Evolutionary conservation across 495 filamentous ascomycete genomes (phyloP), one percentile per base, ranked within the genome.

Genomic region (Achaetomiella virescens): DNA sequence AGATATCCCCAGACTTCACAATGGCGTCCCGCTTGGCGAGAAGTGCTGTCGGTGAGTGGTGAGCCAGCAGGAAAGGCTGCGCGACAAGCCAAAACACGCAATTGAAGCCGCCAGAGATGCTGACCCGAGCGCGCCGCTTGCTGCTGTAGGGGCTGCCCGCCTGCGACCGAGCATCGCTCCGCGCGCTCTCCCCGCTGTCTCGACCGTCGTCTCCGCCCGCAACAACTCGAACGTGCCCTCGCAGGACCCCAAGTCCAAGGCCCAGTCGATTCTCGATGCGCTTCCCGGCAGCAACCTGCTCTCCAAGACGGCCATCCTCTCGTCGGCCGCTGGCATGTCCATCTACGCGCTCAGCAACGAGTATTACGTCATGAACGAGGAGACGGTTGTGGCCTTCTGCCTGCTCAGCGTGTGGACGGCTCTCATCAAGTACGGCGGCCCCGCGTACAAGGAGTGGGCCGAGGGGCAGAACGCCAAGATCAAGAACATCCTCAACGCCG

Each of bases 311-410:
- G 95, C 95, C 67, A 88, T 95, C 72, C 84, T 99, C 55, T 97
- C 93, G 64, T 90, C 90, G 55, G 85, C 84, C 55, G 90, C 95
- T 70, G 91, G 90, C 78, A 69, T 91, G 59, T 90, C 89, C 62
- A 81, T 96, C 66, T 93, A 91, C 68, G 95, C 93, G 67, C 91
- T 99, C 78, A 92, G 87, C 85, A 99, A 96, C 76, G 95, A 99
- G 80, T 86, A 97, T 78, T 99, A 97, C 74, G 89, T 99, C 71
- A 79, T 99, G 73, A 99, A 97, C 77, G 92, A 97, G 79, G 95
- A 99, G 79, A 82, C 91, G 55, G 84, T 99, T 65, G 87, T 95
- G 64, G 87, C 88, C 52, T 79, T 99, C 76, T 89, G 84, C 70
- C 77, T 97, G 56, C 77, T 97, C 65, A 90, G 84, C 66, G 86